Evolutionary conservation across 179 eudicot species (phyloP).

Genomic region (Heliamphora pulchella): DNA sequence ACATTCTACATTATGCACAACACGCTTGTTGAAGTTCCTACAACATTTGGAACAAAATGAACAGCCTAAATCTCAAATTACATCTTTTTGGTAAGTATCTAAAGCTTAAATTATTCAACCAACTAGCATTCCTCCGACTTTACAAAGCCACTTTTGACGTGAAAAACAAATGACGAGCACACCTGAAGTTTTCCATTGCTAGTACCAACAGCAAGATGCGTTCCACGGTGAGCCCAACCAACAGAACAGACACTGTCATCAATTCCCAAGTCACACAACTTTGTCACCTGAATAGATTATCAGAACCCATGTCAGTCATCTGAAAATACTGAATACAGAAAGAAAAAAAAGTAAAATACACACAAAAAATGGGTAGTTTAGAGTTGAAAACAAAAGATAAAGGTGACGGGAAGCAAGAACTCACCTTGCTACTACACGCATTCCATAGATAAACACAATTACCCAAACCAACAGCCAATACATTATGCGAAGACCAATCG

Average conservation of each 20-base stretch:
- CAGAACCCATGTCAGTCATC: background rate
- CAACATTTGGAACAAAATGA: background rate
- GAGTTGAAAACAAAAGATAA: constrained; percentile 9
- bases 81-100: background rate
- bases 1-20: background rate
- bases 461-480: constrained; percentile 86
- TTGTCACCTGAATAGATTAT: constrained; percentile 60
- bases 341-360: background rate
- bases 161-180: background rate
- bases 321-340: background rate
- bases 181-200: constrained; percentile 86
- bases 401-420: background rate
- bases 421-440: constrained; percentile 94
- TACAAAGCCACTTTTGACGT: too few relatives aligned
- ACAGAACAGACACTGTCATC: constrained; percentile 97
- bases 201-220: constrained; percentile 93
- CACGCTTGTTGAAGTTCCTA: background rate
- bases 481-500: constrained; percentile 89
- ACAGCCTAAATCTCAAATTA: background rate
- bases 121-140: constrained; percentile 3
- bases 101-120: background rate
- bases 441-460: constrained; percentile 92
- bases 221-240: constrained; percentile 92
- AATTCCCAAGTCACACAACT: constrained; percentile 79
- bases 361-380: background rate